Base-by-base conservation (phyloP, 2,329 filamentous ascomycete genomes). In the Ascochyta clinopodiicola region DNA sequence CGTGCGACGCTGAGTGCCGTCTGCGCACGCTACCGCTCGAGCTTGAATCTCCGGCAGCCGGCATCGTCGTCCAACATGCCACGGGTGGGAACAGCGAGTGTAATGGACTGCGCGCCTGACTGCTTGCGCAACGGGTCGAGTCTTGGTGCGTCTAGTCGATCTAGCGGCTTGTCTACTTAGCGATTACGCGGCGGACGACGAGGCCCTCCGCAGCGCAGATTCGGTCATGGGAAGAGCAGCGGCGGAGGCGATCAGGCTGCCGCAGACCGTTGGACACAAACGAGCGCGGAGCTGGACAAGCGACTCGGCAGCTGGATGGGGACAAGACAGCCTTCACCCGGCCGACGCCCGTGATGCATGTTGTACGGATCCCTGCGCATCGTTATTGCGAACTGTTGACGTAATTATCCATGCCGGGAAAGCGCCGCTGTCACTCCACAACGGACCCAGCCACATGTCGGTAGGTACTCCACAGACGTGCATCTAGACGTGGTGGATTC, bases 51-150 rank as follows among this genome's bases (percentile, higher is more conserved):
- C 66, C 72, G 49, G 59, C 63, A 45, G 51, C 62, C 32, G 69
- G 59, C 72, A 75, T 74, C 38, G 46, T 61, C 42, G 56, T 38
- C 42, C 54, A 51, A 51, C 69, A 73, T 73, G 47, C 59, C 64
- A 54, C 49, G 39, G 29, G 59, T 51, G 25, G 48, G 38, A 38
- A 38, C 44, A 50, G 46, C 37, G 40, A 42, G 37, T 40, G 50
- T 27, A 45, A 36, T 31, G 34, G n/a, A 31, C 34, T 39, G 51
- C 31, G 42, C 24, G 42, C 47, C 25, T 43, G 12, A 24, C 51
- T 32, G 43, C 35, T 22, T 42, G 52, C 52, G 52, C 36, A 32
- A 25, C 36, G 46, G 24, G 29, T 51, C 53, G 45, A 57, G 58
- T 40, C 47, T 46, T 21, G 44, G 46, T 45, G 47, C 44, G 44